Percentiles rank a stretch among this genome's conserved stretches.
Conservation (phyloP, 176 grass and related monocot genomes). For the Typha latifolia region DNA sequence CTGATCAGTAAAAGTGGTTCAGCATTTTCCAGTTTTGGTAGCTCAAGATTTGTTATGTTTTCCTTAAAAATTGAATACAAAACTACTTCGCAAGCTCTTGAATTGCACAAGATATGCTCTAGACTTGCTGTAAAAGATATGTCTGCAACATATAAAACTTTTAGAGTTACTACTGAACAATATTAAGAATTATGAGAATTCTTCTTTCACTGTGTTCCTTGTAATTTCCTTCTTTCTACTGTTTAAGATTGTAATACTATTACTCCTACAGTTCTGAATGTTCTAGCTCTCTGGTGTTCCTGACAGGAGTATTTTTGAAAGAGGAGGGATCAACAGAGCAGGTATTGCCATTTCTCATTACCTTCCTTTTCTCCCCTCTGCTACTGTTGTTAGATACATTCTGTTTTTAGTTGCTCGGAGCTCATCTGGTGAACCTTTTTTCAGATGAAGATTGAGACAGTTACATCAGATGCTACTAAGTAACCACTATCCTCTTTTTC, state of each 20-base stretch:
- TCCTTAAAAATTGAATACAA: too few relatives aligned
- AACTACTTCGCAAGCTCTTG: too few relatives aligned
- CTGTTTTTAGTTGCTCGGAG: slow-evolving; percentile 6
- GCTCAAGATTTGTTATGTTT: too few relatives aligned
- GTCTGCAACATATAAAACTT: too few relatives aligned
- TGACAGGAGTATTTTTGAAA: slow-evolving; percentile 58
- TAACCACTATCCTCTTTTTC: slow-evolving; percentile 23
- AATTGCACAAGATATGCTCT: too few relatives aligned
- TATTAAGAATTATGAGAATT: neutral
- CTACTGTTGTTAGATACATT: slow-evolving; percentile 19
- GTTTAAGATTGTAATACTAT: neutral
- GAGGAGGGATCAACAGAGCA: slow-evolving; percentile 35
- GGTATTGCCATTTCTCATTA: slow-evolving; percentile 32
- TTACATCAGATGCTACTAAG: slow-evolving; percentile 81
- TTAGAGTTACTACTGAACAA: neutral
- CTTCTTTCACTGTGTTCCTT: neutral
- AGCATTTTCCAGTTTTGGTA: too few relatives aligned
- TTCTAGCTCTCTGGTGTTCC: slow-evolving; percentile 5
- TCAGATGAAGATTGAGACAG: slow-evolving; percentile 53
- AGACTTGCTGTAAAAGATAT: too few relatives aligned
- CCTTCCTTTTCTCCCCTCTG: slow-evolving; percentile 15
- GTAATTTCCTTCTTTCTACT: neutral
- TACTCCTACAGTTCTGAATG: neutral
- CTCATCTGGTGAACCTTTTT: slow-evolving; percentile 20
- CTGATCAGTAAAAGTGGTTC: too few relatives aligned